phyloP scores from a whole-genome alignment of 2,329 filamentous ascomycete genomes.

The Pseudonectria buxi region DNA sequence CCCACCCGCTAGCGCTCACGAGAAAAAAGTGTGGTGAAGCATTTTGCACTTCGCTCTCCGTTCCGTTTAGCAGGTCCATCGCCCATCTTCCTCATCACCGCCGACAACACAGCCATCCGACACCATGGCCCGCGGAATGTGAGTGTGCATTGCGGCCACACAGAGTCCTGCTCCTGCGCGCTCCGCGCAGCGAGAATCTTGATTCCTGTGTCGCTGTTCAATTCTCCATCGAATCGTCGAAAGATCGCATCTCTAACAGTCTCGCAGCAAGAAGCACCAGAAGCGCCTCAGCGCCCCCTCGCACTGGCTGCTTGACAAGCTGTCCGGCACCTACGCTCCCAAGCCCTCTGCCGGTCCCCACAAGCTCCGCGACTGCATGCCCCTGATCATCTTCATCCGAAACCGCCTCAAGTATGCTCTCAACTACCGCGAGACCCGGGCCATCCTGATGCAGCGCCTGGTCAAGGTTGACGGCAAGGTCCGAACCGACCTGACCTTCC shows the following conservation, averaged over 20 bases:
- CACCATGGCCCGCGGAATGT: conserved; percentile 62
- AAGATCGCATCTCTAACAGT: conserved; percentile 24
- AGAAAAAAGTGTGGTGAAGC: conserved; percentile 25
- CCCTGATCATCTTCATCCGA: conserved; percentile 96
- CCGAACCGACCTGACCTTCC: conserved; percentile 97
- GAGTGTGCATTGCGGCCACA: conserved; percentile 28
- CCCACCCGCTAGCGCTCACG: conserved; percentile 19
- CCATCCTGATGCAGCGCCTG: conserved; percentile 98
- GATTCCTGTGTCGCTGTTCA: conserved; percentile 3
- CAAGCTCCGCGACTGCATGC: conserved; percentile 99
- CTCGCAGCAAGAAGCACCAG: conserved; percentile 90
- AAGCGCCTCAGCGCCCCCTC: conserved; percentile 98
- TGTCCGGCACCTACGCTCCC: conserved; percentile 82
- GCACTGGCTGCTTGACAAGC: conserved; percentile 99
- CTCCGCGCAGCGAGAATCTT: conserved; percentile 2
- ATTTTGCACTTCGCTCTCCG: conserved; percentile 21
- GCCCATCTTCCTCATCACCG: conserved; percentile 30
- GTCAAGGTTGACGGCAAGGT: conserved; percentile 99
- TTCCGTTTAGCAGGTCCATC: conserved; percentile 16
- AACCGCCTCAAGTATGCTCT: conserved; percentile 98
- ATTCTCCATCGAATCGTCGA: conserved; percentile 2
- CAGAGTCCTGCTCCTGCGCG: conserved; percentile 2
- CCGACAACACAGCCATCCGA: conserved; percentile 33
- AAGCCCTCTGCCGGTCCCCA: conserved; percentile 78
- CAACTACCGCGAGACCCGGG: conserved; percentile 94